Base-by-base conservation (phyloP, 2,329 filamentous ascomycete species). In the Sphaerulina vaccinii region DNA sequence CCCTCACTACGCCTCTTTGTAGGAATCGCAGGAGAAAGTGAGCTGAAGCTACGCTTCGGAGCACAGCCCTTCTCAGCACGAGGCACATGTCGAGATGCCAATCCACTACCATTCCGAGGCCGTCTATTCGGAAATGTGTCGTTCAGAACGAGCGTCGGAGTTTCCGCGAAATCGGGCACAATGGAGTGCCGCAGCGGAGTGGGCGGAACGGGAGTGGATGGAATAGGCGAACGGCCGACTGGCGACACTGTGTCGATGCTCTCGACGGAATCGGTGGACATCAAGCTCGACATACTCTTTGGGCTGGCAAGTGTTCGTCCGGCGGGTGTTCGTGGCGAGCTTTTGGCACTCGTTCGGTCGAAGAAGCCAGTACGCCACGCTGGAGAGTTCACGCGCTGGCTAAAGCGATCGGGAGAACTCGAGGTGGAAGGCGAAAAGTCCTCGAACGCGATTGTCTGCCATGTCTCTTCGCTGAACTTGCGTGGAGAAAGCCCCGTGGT, bases 181-280 rank as follows among this genome's bases (percentile, higher is more conserved):
- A n/a, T 48, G 5, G 45, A 48, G 16, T 38, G 18, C 16, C 45
- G 45, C 9, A 48, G 35, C 5, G 45, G 45, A 6, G 45, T 48
- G n/a, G 45, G 45, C n/a, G n/a, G n/a, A n/a, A n/a, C n/a, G n/a
- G n/a, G n/a, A 6, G 45, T 48, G n/a, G 45, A 36, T 16, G 38
- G 23, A 32, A 39, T 23, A 7, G 35, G 16, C 22, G 45, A 39
- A 18, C 36, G 45, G 21, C 45, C 45, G 15, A 48, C 24, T 16
- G 45, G 45, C 15, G 45, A 48, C 19, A 48, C 45, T 23, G 45
- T 48, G 27, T 35, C 45, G 24, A 48, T 38, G 19, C 21, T 48
- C 23, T 16, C 40, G 22, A 48, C 45, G 15, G 45, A 48, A 23
- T 48, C 45, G 8, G 45, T 40, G n/a, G 45, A 48, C 45, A 48